Percentiles rank a stretch among this genome's conserved stretches.
Conservation (phyloP, 495 filamentous ascomycete genomes). For the Aspergillus leporis region DNA sequence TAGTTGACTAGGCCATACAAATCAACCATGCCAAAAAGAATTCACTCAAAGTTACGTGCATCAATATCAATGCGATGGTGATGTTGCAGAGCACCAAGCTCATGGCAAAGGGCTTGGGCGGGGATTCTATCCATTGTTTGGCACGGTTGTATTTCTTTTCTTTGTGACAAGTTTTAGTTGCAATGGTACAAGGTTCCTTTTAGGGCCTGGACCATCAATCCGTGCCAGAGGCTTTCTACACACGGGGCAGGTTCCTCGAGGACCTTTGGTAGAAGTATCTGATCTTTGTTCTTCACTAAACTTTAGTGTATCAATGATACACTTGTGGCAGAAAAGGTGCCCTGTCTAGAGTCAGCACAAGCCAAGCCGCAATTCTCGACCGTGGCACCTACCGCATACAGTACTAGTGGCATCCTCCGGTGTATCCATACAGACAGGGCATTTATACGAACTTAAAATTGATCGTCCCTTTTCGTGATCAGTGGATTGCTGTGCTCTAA, state of each 20-base stretch:
- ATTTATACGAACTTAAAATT: slow-evolving; percentile 61
- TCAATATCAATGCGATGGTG: background rate
- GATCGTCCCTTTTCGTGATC: slow-evolving; percentile 44
- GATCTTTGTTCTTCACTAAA: slow-evolving; percentile 52
- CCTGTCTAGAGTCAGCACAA: slow-evolving; percentile 46
- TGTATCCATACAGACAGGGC: slow-evolving; percentile 85
- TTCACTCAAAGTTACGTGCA: background rate
- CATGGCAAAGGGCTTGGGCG: background rate
- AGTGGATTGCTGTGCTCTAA: slow-evolving; percentile 51
- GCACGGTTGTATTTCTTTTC: slow-evolving; percentile 10
- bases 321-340: slow-evolving; percentile 83
- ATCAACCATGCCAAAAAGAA: background rate
- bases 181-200: slow-evolving; percentile 51
- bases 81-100: background rate
- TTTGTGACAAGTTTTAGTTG: slow-evolving; percentile 61
- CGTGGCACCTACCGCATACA: slow-evolving; percentile 68
- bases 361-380: background rate
- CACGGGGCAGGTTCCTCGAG: slow-evolving; percentile 42
- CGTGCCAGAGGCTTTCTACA: slow-evolving; percentile 46
- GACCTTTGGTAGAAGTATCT: slow-evolving; percentile 26
- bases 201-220: slow-evolving; percentile 29
- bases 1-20: background rate
- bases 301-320: slow-evolving; percentile 72
- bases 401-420: slow-evolving; percentile 73
- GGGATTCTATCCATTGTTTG: background rate